phyloP scores from a whole-genome alignment of 306 rosid genomes.

The Sicyos edulis region DNA sequence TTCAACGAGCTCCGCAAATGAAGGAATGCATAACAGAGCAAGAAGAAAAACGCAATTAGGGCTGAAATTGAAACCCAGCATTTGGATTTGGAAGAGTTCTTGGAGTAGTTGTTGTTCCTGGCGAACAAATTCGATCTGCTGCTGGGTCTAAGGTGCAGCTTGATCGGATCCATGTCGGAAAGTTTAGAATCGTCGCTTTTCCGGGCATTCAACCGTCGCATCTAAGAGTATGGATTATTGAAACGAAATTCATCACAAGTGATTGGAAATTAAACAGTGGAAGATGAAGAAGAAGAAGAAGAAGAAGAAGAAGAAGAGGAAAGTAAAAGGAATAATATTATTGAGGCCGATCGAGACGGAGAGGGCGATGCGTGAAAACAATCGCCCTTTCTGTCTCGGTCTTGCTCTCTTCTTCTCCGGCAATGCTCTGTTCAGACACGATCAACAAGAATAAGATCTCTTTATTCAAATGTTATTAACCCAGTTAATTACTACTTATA shows the following conservation, averaged over 20 bases:
- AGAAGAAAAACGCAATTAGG: constrained; percentile 29
- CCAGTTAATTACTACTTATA: too few relatives aligned
- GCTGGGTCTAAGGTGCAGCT: constrained; percentile 53
- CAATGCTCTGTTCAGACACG: constrained; percentile 12
- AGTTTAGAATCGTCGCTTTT: constrained; percentile 31
- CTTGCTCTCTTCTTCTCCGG: constrained; percentile 22
- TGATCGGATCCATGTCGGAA: constrained; percentile 56
- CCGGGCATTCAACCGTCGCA: constrained; percentile 80
- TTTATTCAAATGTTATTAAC: not conserved
- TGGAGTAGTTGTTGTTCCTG: constrained; percentile 21
- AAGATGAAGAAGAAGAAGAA: not conserved
- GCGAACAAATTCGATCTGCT: constrained; percentile 58
- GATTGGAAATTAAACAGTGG: not conserved
- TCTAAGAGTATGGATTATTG: constrained; percentile 29
- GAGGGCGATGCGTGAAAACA: constrained; percentile 5
- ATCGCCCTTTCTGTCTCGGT: constrained; percentile 25
- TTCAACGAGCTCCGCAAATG: not conserved
- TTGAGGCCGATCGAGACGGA: constrained; percentile 16
- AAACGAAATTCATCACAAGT: constrained; percentile 7
- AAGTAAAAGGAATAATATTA: too few relatives aligned
- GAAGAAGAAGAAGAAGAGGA: not conserved
- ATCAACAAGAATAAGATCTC: constrained; percentile 7
- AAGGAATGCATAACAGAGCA: constrained; percentile 31
- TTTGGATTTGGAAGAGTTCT: constrained; percentile 20
- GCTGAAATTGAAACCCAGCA: constrained; percentile 23